Conservation (phyloP, 1,139 yeast genomes). For the Geotrichum siamense region DNA sequence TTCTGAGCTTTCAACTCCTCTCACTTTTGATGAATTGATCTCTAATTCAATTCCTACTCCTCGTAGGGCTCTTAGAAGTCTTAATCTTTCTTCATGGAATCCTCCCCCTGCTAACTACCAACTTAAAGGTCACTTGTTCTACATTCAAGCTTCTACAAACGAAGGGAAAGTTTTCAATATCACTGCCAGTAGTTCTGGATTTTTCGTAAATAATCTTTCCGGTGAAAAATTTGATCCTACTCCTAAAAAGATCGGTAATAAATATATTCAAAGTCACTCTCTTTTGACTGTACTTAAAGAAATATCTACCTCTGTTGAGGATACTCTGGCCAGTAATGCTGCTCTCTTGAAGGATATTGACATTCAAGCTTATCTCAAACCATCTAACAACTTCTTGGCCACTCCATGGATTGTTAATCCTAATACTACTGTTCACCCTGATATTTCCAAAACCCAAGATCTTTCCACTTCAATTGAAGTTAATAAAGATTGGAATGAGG, state of each 20-base stretch:
- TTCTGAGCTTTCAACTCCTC: constrained; percentile 12
- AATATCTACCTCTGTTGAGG: constrained; percentile 48
- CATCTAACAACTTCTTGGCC: constrained; percentile 53
- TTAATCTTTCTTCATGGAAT: constrained; percentile 68
- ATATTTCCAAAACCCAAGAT: constrained; percentile 49
- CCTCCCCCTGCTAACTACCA: constrained; percentile 62
- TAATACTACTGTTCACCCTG: constrained; percentile 40
- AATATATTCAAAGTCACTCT: constrained; percentile 37
- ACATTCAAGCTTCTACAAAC: constrained; percentile 64
- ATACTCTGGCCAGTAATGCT: constrained; percentile 39
- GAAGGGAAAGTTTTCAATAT: constrained; percentile 76
- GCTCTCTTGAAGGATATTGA: constrained; percentile 42
- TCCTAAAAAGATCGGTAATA: constrained; percentile 38
- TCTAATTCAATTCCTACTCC: constrained; percentile 2
- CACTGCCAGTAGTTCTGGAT: constrained; percentile 74
- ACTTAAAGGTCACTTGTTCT: constrained; percentile 70
- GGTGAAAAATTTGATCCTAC: constrained; percentile 56
- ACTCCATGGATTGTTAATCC: constrained; percentile 67
- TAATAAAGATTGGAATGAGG: constrained; percentile 83
- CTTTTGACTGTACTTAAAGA: constrained; percentile 47
- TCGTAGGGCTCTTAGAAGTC: constrained; percentile 12
- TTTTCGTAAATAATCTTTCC: constrained; percentile 65
- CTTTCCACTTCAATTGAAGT: constrained; percentile 21
- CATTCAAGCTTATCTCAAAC: constrained; percentile 51
- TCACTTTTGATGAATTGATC: constrained; percentile 9